A percentile compares a stretch with the other conserved stretches of the same genome.
Evolutionary conservation across 2,329 filamentous ascomycete genomes (phyloP).

Genomic region (Ceratocystiopsis sp.): DNA sequence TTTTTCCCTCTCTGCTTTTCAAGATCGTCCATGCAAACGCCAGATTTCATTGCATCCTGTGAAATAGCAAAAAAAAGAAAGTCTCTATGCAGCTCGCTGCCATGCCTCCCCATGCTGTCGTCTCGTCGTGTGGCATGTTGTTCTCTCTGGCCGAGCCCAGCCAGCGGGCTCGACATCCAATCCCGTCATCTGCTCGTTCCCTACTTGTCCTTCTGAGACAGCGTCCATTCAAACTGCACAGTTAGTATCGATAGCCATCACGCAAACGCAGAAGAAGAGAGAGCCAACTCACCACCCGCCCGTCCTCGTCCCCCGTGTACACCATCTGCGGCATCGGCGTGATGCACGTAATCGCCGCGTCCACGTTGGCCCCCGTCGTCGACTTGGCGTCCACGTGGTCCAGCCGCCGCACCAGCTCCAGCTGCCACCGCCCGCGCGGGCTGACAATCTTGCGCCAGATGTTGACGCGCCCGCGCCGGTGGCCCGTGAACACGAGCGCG

Average conservation of each 20-base stretch:
- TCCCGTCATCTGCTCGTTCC: background rate
- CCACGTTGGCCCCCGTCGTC: conserved; percentile 37
- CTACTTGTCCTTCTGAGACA: conserved; percentile 37
- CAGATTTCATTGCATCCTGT: background rate
- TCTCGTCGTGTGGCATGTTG: no score
- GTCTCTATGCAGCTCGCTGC: no score
- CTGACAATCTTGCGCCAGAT: conserved; percentile 44
- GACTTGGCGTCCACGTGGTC: conserved; percentile 60
- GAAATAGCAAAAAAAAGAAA: no score
- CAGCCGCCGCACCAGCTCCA: conserved; percentile 65
- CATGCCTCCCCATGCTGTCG: no score
- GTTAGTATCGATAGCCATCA: conserved; percentile 1
- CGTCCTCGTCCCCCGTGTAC: conserved; percentile 89
- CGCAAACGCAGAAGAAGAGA: background rate
- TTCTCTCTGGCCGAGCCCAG: background rate
- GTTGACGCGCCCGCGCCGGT: conserved; percentile 69
- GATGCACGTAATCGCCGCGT: conserved; percentile 70
- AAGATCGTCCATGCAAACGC: background rate
- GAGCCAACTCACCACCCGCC: conserved; percentile 55
- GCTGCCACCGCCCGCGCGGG: conserved; percentile 46
- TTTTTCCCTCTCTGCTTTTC: background rate
- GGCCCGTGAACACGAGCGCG: conserved; percentile 76
- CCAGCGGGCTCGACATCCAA: background rate
- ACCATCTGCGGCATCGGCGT: conserved; percentile 66
- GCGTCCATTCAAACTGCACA: conserved; percentile 45